Conservation (phyloP, 2,329 filamentous ascomycete genomes). For the Paramyrothecium roridum region DNA sequence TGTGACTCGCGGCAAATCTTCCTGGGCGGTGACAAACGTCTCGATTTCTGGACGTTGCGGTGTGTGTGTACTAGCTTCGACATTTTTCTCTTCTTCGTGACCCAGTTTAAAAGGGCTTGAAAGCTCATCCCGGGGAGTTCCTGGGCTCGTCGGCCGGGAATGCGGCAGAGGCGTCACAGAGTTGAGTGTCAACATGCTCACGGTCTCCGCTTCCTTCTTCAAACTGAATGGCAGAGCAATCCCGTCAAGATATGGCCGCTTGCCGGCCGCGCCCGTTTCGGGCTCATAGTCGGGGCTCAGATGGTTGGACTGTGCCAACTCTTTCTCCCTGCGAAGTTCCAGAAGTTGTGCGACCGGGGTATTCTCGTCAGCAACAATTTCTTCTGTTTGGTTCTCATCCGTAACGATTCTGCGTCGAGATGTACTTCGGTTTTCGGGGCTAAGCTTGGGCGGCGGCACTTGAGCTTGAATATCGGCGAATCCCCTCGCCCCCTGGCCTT, state of each 20-base stretch:
- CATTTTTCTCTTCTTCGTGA: neutral
- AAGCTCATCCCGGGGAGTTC: constrained; percentile 1
- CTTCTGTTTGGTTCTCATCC: constrained; percentile 48
- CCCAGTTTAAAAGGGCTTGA: neutral
- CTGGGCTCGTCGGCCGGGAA: constrained; percentile 29
- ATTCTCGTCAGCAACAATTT: constrained; percentile 27
- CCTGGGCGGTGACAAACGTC: constrained; percentile 52
- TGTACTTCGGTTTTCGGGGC: constrained; percentile 27
- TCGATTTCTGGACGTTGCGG: constrained; percentile 41
- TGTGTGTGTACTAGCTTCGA: neutral
- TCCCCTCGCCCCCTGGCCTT: constrained; percentile 40
- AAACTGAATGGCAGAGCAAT: constrained; percentile 73
- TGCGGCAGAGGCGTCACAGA: constrained; percentile 31
- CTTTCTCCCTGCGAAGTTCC: constrained; percentile 35
- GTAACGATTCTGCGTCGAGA: constrained; percentile 45
- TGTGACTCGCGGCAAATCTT: constrained; percentile 31
- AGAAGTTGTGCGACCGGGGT: constrained; percentile 42
- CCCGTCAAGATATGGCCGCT: constrained; percentile 64
- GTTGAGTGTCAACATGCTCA: constrained; percentile 67
- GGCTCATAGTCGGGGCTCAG: constrained; percentile 40
- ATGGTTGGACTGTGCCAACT: constrained; percentile 36
- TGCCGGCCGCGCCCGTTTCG: constrained; percentile 52
- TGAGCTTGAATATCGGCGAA: constrained; percentile 37
- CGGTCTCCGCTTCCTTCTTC: constrained; percentile 59
- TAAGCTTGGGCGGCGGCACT: constrained; percentile 20